A percentile compares a stretch with the other conserved stretches of the same genome.
These are phyloP conservation scores for Cladobotryum mycophilum DNA, from an alignment of 2,329 filamentous ascomycete species.

Conservation along the genomic window DNA sequence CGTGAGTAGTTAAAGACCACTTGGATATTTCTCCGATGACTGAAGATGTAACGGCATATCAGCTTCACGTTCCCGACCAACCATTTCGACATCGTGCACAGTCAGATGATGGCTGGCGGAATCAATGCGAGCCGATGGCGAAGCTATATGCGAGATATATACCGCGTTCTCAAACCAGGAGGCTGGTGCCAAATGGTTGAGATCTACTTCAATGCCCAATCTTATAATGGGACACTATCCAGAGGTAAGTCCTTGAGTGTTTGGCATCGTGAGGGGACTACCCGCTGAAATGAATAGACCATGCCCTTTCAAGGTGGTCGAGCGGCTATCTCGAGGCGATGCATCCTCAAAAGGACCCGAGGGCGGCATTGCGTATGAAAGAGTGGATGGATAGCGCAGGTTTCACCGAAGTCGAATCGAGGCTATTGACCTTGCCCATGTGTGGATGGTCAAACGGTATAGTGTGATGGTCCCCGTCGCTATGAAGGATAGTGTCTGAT, in stretches of 20 bases:
- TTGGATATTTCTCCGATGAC: background rate
- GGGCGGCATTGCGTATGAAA: slow-evolving; percentile 56
- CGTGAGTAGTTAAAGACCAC: slow-evolving; percentile 30
- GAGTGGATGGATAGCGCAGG: slow-evolving; percentile 54
- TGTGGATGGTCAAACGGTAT: slow-evolving; percentile 65
- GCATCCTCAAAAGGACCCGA: slow-evolving; percentile 59
- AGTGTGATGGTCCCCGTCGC: background rate
- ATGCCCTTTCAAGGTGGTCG: slow-evolving; percentile 64
- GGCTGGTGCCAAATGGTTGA: slow-evolving; percentile 91
- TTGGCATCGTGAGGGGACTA: background rate
- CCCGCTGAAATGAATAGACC: slow-evolving; percentile 33
- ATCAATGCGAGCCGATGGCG: slow-evolving; percentile 69
- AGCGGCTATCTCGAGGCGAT: slow-evolving; percentile 55
- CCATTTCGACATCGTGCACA: slow-evolving; percentile 79
- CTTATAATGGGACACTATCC: slow-evolving; percentile 72
- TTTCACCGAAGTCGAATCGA: slow-evolving; percentile 61
- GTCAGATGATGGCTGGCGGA: slow-evolving; percentile 63
- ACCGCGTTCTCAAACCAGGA: slow-evolving; percentile 61
- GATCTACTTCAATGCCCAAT: slow-evolving; percentile 78
- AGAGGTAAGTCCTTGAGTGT: slow-evolving; percentile 38
- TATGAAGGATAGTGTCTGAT: background rate
- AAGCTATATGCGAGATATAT: slow-evolving; percentile 70
- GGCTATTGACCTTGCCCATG: slow-evolving; percentile 60
- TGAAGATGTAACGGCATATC: background rate
- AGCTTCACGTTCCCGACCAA: slow-evolving; percentile 63